These are phyloP conservation scores for Pseudocercospora pini-densiflorae DNA, from an alignment of 2,329 filamentous ascomycete genomes.

Conservation along the genomic window DNA sequence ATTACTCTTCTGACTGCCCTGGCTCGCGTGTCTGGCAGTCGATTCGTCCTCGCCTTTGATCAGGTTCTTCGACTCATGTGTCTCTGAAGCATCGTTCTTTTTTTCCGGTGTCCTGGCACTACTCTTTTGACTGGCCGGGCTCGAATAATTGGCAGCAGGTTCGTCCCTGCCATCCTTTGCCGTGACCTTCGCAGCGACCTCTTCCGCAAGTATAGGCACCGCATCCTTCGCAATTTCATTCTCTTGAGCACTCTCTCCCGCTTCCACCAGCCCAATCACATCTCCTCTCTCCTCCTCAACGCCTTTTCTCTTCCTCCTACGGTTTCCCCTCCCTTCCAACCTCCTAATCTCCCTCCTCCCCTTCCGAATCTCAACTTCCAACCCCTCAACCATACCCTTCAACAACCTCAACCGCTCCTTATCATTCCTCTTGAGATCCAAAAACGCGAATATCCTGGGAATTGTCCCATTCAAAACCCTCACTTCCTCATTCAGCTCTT, in stretches of 20 bases:
- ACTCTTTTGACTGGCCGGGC: neutral
- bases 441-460: too few species aligned
- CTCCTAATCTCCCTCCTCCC: slow-evolving; percentile 19
- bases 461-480: neutral
- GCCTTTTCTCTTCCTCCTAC: neutral
- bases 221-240: neutral
- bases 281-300: neutral
- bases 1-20: too few species aligned
- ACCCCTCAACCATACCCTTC: slow-evolving; percentile 1
- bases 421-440: too few species aligned
- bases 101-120: neutral
- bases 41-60: too few species aligned
- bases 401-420: slow-evolving; percentile 18
- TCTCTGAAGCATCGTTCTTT: too few species aligned
- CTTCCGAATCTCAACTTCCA: slow-evolving; percentile 5
- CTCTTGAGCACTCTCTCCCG: neutral
- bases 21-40: too few species aligned
- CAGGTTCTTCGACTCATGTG: too few species aligned
- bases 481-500: neutral
- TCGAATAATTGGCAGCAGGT: neutral
- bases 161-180: neutral
- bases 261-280: too few species aligned
- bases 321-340: slow-evolving; percentile 10
- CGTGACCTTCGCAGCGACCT: neutral
- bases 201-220: neutral